Conservation (phyloP, 805 yeast genomes). For the Cyberlindnera xishuangbannaensis region DNA sequence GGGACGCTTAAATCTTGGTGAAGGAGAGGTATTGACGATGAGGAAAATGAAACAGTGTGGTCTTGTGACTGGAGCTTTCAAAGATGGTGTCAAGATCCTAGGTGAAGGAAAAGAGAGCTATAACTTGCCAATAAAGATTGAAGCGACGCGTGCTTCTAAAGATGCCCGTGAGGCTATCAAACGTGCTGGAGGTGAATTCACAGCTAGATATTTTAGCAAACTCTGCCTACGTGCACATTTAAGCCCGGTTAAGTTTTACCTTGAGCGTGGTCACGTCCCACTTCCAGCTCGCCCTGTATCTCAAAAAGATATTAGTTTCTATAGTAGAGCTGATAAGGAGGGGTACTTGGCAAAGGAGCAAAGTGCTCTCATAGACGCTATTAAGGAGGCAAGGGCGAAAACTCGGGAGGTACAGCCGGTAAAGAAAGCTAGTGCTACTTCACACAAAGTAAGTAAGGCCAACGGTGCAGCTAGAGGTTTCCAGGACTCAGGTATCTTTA, state of each 20-base stretch:
- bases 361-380: constrained; percentile 20
- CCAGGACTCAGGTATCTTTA: constrained; percentile 21
- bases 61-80: constrained; percentile 60
- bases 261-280: constrained; percentile 75
- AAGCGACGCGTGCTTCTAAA: constrained; percentile 75
- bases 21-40: constrained; percentile 67
- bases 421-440: constrained; percentile 7
- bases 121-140: constrained; percentile 63
- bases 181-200: constrained; percentile 63
- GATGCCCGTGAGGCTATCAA: constrained; percentile 74
- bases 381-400: constrained; percentile 15
- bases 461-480: constrained; percentile 22
- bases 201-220: constrained; percentile 63
- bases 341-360: constrained; percentile 60
- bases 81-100: constrained; percentile 77
- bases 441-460: constrained; percentile 9
- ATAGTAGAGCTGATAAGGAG: constrained; percentile 61
- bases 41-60: constrained; percentile 72
- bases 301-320: constrained; percentile 73
- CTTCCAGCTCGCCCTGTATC: constrained; percentile 79
- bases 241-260: constrained; percentile 62
- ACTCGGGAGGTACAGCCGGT: constrained; percentile 8
- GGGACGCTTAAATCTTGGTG: constrained; percentile 54
- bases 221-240: constrained; percentile 71
- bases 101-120: constrained; percentile 53